Percentiles rank a stretch among this genome's conserved stretches.
phyloP scores from a whole-genome alignment of 306 rosid species.

The Medicago truncatula region MtrunA17r5.0-ANR NC_053043.1:20698501-20699000 shows the following conservation, averaged over 20 bases:
- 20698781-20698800: slow-evolving; percentile 37
- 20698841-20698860: not conserved
- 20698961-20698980: slow-evolving; percentile 73
- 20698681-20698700: slow-evolving; percentile 95
- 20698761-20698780: slow-evolving; percentile 83
- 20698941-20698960: slow-evolving; percentile 79
- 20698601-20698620: slow-evolving; percentile 97
- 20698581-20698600: slow-evolving; percentile 95
- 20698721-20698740: slow-evolving; percentile 88
- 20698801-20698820: slow-evolving; percentile 6
- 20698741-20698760: slow-evolving; percentile 93
- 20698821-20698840: slow-evolving; percentile 16
- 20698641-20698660: slow-evolving; percentile 96
- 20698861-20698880: not conserved
- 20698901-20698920: slow-evolving; percentile 93
- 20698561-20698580: slow-evolving; percentile 80
- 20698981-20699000: slow-evolving; percentile 97
- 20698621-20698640: slow-evolving; percentile 99
- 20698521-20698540: slow-evolving; percentile 83
- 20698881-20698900: slow-evolving; percentile 60
- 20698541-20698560: slow-evolving; percentile 95
- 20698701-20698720: slow-evolving; percentile 76
- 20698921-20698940: slow-evolving; percentile 89
- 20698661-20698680: slow-evolving; percentile 98
- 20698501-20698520: slow-evolving; percentile 73